Conservation (phyloP, 805 yeast genomes). For the Torulaspora gathmanii region DNA sequence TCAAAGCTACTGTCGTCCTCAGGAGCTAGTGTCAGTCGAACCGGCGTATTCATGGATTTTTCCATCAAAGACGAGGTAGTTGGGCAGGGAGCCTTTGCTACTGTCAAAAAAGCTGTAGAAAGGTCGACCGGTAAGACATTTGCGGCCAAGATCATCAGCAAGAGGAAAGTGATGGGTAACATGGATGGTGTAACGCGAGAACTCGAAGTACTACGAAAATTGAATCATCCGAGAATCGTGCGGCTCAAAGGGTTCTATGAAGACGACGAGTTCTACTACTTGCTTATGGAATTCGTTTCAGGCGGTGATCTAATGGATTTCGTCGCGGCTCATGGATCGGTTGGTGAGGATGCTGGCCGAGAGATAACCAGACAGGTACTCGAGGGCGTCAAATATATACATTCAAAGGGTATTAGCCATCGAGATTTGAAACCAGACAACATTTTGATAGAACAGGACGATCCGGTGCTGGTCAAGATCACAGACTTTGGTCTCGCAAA, state of each 20-base stretch:
- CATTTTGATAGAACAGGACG: constrained; percentile 82
- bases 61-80: constrained; percentile 78
- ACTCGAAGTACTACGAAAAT: constrained; percentile 66
- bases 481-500: constrained; percentile 97
- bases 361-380: constrained; percentile 82
- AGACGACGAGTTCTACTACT: constrained; percentile 71
- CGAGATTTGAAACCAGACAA: constrained; percentile 96
- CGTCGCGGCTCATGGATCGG: constrained; percentile 85
- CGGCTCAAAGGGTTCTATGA: constrained; percentile 78
- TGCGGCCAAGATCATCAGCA: constrained; percentile 87
- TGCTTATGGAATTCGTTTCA: constrained; percentile 92
- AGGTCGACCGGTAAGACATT: constrained; percentile 77
- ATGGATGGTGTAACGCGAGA: constrained; percentile 82
- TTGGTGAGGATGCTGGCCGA: constrained; percentile 85
- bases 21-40: constrained; percentile 1
- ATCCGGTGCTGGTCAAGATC: constrained; percentile 86
- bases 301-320: constrained; percentile 99
- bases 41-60: constrained; percentile 63
- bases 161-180: constrained; percentile 73
- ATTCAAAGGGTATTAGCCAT: constrained; percentile 86
- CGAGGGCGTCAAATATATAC: constrained; percentile 82
- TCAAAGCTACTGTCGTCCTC: constrained; percentile 11
- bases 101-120: constrained; percentile 86
- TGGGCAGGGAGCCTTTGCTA: constrained; percentile 98
- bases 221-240: constrained; percentile 84